phyloP scores from a whole-genome alignment of 2,329 filamentous ascomycete genomes.

The Ceratocystis colombiana region DNA sequence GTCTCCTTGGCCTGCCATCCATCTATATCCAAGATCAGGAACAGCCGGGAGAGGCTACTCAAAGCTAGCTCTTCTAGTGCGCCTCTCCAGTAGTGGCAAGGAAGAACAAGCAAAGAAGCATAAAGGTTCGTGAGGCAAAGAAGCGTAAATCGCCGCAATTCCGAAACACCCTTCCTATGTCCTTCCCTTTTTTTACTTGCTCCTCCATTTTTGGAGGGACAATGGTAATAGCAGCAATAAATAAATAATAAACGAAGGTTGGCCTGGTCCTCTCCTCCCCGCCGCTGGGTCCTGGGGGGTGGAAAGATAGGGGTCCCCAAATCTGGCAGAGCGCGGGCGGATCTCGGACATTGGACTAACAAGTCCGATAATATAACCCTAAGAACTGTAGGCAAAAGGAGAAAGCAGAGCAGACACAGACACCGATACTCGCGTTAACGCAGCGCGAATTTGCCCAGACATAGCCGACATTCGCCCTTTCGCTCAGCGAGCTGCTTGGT shows the following conservation, averaged over 20 bases:
- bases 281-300: background rate
- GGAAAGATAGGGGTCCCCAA: background rate
- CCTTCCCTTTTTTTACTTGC: no score
- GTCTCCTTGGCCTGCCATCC: background rate
- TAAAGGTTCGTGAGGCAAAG: no score
- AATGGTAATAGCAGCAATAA: no score
- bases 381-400: background rate
- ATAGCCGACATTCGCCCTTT: background rate
- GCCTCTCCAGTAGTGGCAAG: no score
- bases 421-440: background rate
- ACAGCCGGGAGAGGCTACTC: no score
- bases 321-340: background rate
- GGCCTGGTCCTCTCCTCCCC: background rate
- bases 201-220: no score
- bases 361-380: background rate
- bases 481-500: background rate
- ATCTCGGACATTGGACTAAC: background rate
- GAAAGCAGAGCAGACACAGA: background rate
- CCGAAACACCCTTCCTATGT: no score
- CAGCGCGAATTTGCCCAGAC: background rate
- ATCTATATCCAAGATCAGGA: background rate
- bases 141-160: no score
- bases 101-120: no score
- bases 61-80: no score
- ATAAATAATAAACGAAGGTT: background rate